A percentile compares a stretch with the other conserved stretches of the same genome.
phyloP scores from a whole-genome alignment of 2,329 filamentous ascomycete species.

The Aspergillus awamori region DNA sequence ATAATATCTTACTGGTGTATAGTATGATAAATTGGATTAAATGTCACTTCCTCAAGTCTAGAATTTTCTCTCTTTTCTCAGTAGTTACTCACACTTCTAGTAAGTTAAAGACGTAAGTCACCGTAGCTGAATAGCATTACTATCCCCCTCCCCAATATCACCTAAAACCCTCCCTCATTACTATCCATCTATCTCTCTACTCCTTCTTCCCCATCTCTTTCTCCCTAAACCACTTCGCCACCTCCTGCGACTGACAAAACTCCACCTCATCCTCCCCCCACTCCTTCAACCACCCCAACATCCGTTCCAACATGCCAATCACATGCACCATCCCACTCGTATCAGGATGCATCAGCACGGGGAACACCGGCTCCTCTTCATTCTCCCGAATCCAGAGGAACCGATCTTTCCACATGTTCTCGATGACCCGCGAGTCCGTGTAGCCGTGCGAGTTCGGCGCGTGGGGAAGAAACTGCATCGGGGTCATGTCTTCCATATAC shows the following conservation, averaged over 20 bases:
- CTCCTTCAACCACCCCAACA: slow-evolving; percentile 54
- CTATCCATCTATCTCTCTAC: no score
- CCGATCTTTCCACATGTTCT: slow-evolving; percentile 64
- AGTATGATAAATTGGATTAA: no score
- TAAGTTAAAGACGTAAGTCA: no score
- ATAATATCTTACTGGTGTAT: no score
- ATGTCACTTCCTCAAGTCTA: no score
- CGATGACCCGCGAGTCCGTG: slow-evolving; percentile 59
- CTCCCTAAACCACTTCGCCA: slow-evolving; percentile 34
- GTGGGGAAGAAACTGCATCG: slow-evolving; percentile 50
- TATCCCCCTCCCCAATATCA: no score
- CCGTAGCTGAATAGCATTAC: no score
- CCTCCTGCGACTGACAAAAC: slow-evolving; percentile 36
- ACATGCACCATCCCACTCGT: slow-evolving; percentile 65
- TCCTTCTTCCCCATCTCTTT: slow-evolving; percentile 14
- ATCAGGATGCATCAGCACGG: slow-evolving; percentile 60
- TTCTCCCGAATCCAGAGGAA: slow-evolving; percentile 59
- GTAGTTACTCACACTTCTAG: no score
- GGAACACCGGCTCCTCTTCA: slow-evolving; percentile 50
- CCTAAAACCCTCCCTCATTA: no score
- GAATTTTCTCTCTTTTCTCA: no score
- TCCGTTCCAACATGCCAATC: slow-evolving; percentile 59
- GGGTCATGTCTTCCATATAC: slow-evolving; percentile 53
- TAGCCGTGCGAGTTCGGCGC: slow-evolving; percentile 59
- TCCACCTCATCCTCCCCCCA: slow-evolving; percentile 36